phyloP scores from a whole-genome alignment of 192 early-diverging fungal genomes.

The Coemansia sp. region DNA sequence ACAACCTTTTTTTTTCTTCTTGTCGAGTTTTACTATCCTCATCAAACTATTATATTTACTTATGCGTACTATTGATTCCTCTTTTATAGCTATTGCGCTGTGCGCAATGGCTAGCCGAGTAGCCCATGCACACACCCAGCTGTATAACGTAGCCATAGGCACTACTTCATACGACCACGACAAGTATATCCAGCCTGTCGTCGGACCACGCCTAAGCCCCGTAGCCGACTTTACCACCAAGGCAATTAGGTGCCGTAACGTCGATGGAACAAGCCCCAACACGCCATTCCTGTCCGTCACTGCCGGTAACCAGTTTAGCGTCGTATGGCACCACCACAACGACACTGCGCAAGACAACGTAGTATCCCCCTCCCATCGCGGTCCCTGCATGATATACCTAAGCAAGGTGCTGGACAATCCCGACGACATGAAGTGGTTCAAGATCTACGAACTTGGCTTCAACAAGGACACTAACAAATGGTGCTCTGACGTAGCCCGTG shows the following conservation, averaged over 20 bases:
- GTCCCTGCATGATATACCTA: slow-evolving; percentile 25
- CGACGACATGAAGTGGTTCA: slow-evolving; percentile 18
- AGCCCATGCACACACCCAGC: slow-evolving; percentile 29
- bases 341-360: slow-evolving; percentile 24
- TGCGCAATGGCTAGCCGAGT: background rate
- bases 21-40: background rate
- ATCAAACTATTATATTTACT: background rate
- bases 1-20: background rate
- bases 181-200: slow-evolving; percentile 33
- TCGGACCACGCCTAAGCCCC: background rate
- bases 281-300: background rate
- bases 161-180: background rate
- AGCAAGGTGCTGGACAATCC: slow-evolving; percentile 1
- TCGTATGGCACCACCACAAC: slow-evolving; percentile 35
- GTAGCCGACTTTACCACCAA: background rate
- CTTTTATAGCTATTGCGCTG: background rate
- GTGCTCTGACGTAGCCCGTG: slow-evolving; percentile 17
- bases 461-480: slow-evolving; percentile 2
- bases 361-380: slow-evolving; percentile 18
- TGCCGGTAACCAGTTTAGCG: slow-evolving; percentile 2
- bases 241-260: background rate
- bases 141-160: slow-evolving; percentile 23
- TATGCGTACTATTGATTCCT: background rate
- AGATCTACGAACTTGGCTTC: slow-evolving; percentile 17
- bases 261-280: background rate